Base-by-base conservation (phyloP, 2,329 filamentous ascomycete species). In the Diaporthe longicolla region DNA sequence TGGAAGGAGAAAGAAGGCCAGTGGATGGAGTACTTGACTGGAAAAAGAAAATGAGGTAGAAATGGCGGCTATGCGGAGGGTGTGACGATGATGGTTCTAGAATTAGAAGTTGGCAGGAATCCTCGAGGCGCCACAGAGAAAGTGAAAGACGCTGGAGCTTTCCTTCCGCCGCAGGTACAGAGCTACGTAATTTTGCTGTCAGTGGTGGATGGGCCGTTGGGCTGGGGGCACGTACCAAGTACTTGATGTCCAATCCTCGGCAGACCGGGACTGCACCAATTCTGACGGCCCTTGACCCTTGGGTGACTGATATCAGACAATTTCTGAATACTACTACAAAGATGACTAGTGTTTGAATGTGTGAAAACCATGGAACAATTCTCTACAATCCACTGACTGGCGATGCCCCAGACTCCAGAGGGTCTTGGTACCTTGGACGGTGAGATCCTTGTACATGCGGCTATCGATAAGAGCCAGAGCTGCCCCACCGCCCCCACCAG, bases 151-250 rank as follows among this genome's bases (percentile, higher is more conserved):
- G 63, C 63, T 66, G 63, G 63, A 66, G 63, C 63, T 66, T 66
- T 52, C 63, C 29, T 66, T 66, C 63, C 63, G 63, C 29, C 29
- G 40, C 9, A 29, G 24, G 61, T 52, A 13, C 45, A 40, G 32
- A 54, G 63, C 63, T 68, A 68, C 63, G 63, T 68, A 68, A 68
- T 68, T 54, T 54, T 68, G 63, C 63, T 10, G 63, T 68, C 45
- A 68, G 24, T 40, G 13, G 32, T 68, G 63, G 24, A 54, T 54
- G n/a, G 45, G 2, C 45, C 8, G 13, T 66, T 52, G 32, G 45
- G 63, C 63, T 13, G 45, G 63, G 63, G n/a, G 9, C 19, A 48
- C 5, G 45, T 50, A 68, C 48, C 48, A 1, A 7, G 19, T 48
- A 45, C 59, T 32, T n/a, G 1, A 15, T 15, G 24, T 63, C 24